Conservation (phyloP, 768 basidiomycete genomes). For the Trametes cingulata region DNA sequence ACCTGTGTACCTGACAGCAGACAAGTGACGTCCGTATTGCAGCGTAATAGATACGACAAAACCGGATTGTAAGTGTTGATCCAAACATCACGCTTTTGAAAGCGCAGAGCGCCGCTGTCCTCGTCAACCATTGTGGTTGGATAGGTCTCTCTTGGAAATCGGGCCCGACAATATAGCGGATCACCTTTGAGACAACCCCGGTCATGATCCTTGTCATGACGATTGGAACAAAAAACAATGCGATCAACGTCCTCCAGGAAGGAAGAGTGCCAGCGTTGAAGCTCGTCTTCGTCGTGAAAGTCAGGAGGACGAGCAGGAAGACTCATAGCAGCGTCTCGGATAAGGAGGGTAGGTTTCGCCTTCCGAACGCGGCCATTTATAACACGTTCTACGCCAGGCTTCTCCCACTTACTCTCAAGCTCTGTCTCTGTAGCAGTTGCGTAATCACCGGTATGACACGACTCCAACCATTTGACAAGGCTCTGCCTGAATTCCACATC, state of each 20-base stretch:
- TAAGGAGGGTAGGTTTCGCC: neutral
- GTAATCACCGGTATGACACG: neutral
- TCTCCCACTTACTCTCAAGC: neutral
- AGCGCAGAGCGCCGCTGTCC: constrained; percentile 29
- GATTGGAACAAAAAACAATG: neutral
- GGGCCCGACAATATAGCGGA: neutral
- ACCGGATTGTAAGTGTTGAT: constrained; percentile 37
- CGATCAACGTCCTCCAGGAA: neutral
- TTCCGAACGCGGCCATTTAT: neutral
- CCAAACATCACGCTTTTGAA: constrained; percentile 36
- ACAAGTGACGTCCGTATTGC: constrained; percentile 42
- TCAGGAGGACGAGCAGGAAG: neutral
- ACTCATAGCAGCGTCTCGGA: neutral
- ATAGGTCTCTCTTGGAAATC: neutral
- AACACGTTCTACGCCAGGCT: neutral
- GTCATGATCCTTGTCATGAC: neutral
- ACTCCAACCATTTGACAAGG: neutral
- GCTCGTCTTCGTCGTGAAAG: neutral
- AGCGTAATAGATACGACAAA: constrained; percentile 37
- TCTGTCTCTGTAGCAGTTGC: neutral
- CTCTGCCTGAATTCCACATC: neutral
- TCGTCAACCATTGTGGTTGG: constrained; percentile 32
- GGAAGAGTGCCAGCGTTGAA: neutral
- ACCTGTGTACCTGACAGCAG: constrained; percentile 42
- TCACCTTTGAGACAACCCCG: neutral